Conservation (phyloP, 2,329 filamentous ascomycete genomes). For the Phialophora expanda region DNA sequence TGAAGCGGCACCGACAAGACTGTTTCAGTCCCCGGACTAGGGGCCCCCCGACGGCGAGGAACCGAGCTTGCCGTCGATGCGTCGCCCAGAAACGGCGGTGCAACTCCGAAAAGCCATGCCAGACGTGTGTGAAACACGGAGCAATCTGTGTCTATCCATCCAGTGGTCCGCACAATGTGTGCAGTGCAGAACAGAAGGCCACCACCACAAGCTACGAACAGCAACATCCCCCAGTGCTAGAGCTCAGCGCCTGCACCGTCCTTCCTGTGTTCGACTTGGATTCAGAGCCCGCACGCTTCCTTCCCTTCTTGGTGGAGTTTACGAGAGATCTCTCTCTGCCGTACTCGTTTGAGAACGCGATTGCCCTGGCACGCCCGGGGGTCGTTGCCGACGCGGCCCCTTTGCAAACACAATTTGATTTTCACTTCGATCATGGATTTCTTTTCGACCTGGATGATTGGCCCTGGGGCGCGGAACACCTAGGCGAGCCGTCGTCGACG, state of each 20-base stretch:
- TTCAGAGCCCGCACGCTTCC: conserved; percentile 8
- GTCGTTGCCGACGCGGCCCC: no score
- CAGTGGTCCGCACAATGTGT: background rate
- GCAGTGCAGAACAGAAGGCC: background rate
- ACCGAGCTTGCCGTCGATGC: conserved; percentile 12
- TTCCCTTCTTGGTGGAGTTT: conserved; percentile 19
- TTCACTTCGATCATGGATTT: background rate
- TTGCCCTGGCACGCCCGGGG: background rate
- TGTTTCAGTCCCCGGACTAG: background rate
- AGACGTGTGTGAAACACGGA: conserved; percentile 1
- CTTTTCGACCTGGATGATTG: background rate
- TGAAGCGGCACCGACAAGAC: conserved; percentile 15
- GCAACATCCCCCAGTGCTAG: background rate
- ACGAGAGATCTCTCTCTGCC: conserved; percentile 14
- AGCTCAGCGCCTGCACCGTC: background rate
- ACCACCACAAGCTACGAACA: background rate
- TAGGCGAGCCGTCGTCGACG: background rate
- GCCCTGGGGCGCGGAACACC: background rate
- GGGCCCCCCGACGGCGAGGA: background rate
- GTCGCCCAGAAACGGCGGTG: conserved; percentile 7
- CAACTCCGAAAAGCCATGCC: conserved; percentile 11
- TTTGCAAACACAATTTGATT: background rate
- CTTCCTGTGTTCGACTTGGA: background rate
- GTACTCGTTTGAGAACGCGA: conserved; percentile 10
- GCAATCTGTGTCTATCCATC: conserved; percentile 1